Evolutionary conservation across 2,329 filamentous ascomycete species (phyloP), one percentile per base, ranked within the genome.

Genomic region (Paecilomyces sp.): DNA sequence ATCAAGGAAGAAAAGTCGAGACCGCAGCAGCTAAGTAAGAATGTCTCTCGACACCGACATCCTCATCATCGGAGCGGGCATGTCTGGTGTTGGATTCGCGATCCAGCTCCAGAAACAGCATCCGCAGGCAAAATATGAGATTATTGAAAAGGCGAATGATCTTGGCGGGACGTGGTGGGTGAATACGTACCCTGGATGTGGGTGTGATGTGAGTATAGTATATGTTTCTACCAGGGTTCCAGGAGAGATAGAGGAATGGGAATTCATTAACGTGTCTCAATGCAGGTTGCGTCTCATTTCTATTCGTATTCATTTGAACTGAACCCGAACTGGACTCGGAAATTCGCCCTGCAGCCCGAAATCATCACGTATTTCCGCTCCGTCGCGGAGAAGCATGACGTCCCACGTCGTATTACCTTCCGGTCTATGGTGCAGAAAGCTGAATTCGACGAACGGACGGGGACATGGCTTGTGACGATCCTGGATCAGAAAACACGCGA

Each of bases 1-100:
- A 31, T 31, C 30, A 31, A 9, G 30, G 9, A 31, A 31, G 9
- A 9, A 31, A 31, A 22, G 22, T 22, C 22, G 22, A 22, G 22
- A 22, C 22, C 2, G 22, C 25, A 2, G 25, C 25, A 8, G 11
- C 31, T 12, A 33, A 33, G 7, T 22, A 9, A 33, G 3, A 8
- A 33, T 33, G 31, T 33, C 31, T 33, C 31, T 33, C 31, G 31
- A 33, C 8, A 33, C 74, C 2, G 78, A 81, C 64, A 74, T 81
- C 58, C 71, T 81, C 30, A 79, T 82, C 53, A 79, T 81, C 47
- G 80, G 79, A n/a, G 79, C 77, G n/a, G 79, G 79, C 61, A 75
- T 77, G 70, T 77, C 74, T 33, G 79, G 79, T 33, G 62, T 80
- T 15, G 77, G 75, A n/a, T 70, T 80, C 57, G 79, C 78, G 12